Evolutionary conservation across 1,284 basidiomycete genomes (phyloP).

Genomic region (Cryptococcus sp.): DNA sequence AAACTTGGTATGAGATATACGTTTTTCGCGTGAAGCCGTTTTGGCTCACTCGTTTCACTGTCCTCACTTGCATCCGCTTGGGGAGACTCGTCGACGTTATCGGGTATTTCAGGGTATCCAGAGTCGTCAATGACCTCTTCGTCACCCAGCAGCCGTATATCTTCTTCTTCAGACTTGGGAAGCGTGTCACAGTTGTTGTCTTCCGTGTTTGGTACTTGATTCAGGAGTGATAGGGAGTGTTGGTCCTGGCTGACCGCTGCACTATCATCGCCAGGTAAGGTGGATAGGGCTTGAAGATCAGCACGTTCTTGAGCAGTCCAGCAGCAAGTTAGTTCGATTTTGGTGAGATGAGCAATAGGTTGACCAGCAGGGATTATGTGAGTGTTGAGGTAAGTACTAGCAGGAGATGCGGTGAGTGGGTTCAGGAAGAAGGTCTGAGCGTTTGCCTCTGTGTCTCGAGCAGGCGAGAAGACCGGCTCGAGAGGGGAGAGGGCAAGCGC

Average conservation of each 20-base stretch:
- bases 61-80: no score
- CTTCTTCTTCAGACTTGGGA: neutral
- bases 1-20: no score
- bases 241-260: conserved; percentile 1
- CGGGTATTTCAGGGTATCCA: no score
- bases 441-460: neutral
- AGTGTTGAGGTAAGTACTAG: neutral
- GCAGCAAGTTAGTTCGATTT: conserved; percentile 1
- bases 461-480: neutral
- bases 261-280: no score
- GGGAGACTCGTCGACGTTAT: no score
- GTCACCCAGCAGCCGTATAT: neutral
- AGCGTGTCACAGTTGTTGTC: neutral
- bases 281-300: no score
- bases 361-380: conserved; percentile 8
- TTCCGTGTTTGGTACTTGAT: neutral
- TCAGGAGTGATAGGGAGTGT: neutral
- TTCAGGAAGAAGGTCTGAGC: neutral
- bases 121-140: no score
- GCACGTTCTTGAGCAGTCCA: conserved; percentile 1
- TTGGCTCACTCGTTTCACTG: no score
- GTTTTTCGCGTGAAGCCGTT: no score
- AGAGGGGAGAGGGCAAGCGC: neutral
- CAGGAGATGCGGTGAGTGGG: conserved; percentile 6
- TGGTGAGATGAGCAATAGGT: conserved; percentile 9